phyloP scores from a whole-genome alignment of 2,329 filamentous ascomycete genomes.

The Fusarium transvaalense region DNA sequence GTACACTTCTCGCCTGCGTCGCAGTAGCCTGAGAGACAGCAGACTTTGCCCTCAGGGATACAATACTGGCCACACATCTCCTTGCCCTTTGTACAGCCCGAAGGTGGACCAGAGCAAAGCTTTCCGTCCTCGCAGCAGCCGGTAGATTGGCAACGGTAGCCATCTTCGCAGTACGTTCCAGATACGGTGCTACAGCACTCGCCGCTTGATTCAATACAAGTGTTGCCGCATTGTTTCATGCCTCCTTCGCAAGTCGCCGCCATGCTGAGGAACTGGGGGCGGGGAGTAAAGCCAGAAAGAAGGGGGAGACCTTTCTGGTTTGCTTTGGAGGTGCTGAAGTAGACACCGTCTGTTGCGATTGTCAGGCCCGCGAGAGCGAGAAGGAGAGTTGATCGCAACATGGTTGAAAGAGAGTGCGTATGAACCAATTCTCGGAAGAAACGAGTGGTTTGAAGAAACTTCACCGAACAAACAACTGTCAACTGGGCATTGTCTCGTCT shows the following conservation, averaged over 20 bases:
- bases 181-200: constrained; percentile 50
- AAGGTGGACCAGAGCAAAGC: constrained; percentile 49
- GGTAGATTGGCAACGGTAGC: constrained; percentile 47
- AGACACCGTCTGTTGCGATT: constrained; percentile 32
- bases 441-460: constrained; percentile 1
- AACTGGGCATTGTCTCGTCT: constrained; percentile 10
- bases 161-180: constrained; percentile 51
- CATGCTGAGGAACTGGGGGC: constrained; percentile 37
- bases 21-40: constrained; percentile 51
- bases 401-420: constrained; percentile 8
- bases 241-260: constrained; percentile 39
- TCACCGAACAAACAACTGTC: background rate
- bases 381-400: constrained; percentile 47
- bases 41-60: constrained; percentile 50
- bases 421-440: background rate
- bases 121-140: constrained; percentile 54
- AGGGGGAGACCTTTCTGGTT: constrained; percentile 33
- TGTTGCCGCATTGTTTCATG: constrained; percentile 47
- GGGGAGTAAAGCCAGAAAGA: constrained; percentile 40
- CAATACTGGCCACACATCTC: constrained; percentile 49
- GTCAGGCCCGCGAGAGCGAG: constrained; percentile 46
- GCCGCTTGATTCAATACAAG: constrained; percentile 50
- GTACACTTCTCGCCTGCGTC: constrained; percentile 49
- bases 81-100: constrained; percentile 45
- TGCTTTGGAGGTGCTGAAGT: constrained; percentile 37